Evolutionary conservation across 192 early-diverging fungal species (phyloP), one percentile per base, ranked within the genome.

Genomic region (Coemansia sp.): DNA sequence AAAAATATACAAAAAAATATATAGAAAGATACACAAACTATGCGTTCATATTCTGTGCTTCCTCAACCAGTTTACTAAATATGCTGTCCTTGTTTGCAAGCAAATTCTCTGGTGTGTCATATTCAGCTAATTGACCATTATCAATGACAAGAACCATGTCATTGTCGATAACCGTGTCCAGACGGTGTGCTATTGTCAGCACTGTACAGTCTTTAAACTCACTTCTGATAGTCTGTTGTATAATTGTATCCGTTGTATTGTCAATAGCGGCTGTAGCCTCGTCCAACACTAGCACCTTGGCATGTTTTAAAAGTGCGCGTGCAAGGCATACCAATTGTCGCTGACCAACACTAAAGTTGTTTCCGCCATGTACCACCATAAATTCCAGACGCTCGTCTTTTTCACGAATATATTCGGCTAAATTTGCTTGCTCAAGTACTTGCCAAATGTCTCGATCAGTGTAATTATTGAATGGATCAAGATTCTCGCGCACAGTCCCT

Each of bases 261-360:
- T 84, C 68, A 42, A 81, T 68, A 0, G 67, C 63, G 0, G 77
- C 75, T 6, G 87, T 91, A 0, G 90, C 88, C 63, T 91, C 90
- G 59, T 91, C 89, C 56, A 90, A 70, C 4, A 91, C 68, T 2
- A 91, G 72, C n/a, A 92, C 79, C 33, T 80, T 88, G 54, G 86
- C 82, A 51, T 87, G 83, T 61, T 86, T 90, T 51, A 92, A 72
- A 70, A 94, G 68, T 6, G 91, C 91, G 39, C 93, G 84, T 0
- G 92, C 91, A 0, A 94, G 75, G 61, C 92, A 92, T 24, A 94
- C 83, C 27, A 94, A 68, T 81, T 94, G 93, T n/a, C 91, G 84
- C 74, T 94, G 92, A 0, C 92, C 93, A 19, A 87, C 85, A 20
- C 87, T 89, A 73, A 93, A 87, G 82, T 94, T 94, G 30, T 84